Evolutionary conservation across 2,329 filamentous ascomycete genomes (phyloP).

Genomic region (Aspergillus latus): DNA sequence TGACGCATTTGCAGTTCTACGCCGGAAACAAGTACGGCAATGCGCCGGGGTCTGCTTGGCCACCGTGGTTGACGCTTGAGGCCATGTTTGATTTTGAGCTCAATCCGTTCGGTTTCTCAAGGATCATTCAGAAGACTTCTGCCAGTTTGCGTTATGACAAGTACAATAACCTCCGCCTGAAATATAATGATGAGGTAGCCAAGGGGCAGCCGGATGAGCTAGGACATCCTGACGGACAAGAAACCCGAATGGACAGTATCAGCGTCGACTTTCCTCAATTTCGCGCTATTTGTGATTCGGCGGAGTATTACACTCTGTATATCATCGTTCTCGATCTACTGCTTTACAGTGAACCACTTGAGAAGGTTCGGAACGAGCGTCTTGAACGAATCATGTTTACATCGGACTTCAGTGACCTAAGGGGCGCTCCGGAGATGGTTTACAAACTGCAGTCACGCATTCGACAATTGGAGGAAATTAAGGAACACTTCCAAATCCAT

Average conservation of each 20-base stretch:
- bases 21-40: conserved; percentile 91
- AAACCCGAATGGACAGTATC: conserved; percentile 89
- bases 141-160: conserved; percentile 95
- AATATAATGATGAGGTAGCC: conserved; percentile 92
- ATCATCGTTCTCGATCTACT: conserved; percentile 95
- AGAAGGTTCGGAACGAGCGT: conserved; percentile 94
- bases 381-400: conserved; percentile 98
- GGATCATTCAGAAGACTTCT: conserved; percentile 95
- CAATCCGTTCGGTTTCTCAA: conserved; percentile 95
- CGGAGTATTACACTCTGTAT: conserved; percentile 97
- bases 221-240: conserved; percentile 49
- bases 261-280: conserved; percentile 96
- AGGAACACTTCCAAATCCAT: conserved; percentile 91
- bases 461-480: conserved; percentile 91
- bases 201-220: conserved; percentile 55
- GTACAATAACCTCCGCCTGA: conserved; percentile 93
- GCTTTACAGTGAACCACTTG: conserved; percentile 91
- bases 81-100: conserved; percentile 96
- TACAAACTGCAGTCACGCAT: conserved; percentile 88
- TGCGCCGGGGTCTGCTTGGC: conserved; percentile 82
- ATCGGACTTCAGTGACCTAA: conserved; percentile 95
- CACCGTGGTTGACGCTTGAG: conserved; percentile 96
- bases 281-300: conserved; percentile 92
- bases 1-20: conserved; percentile 85
- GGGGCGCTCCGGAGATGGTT: conserved; percentile 91